Evolutionary conservation across 73 alveolate genomes (phyloP).

Genomic region (Breviolum minutum): DNA sequence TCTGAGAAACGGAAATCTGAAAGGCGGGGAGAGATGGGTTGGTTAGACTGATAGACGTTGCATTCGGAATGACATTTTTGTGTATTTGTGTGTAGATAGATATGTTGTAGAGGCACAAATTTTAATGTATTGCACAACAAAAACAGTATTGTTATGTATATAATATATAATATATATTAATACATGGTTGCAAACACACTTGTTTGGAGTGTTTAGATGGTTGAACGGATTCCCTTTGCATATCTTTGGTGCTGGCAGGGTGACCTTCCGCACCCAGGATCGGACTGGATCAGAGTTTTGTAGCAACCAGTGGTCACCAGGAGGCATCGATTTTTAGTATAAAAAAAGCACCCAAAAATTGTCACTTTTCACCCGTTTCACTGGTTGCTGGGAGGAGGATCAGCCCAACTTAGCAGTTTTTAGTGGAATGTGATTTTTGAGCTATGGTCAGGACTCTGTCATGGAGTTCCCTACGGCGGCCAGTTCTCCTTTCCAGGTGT

Average conservation of each 20-base stretch:
- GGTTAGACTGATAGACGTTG: no score
- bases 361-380: no score
- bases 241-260: neutral
- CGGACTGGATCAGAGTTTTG: no score
- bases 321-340: no score
- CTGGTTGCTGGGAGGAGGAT: no score
- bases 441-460: slow-evolving; percentile 18
- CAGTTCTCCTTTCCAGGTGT: neutral
- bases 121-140: neutral
- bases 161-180: neutral
- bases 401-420: no score
- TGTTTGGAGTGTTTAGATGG: neutral
- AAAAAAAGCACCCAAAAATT: no score
- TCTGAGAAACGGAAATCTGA: no score
- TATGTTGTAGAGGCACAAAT: neutral
- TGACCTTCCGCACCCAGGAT: slow-evolving; percentile 21
- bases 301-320: no score
- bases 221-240: no score
- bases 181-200: neutral
- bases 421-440: neutral
- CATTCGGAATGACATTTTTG: neutral
- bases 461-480: neutral
- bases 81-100: neutral
- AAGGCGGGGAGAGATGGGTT: no score
- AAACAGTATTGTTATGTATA: neutral